Base-by-base conservation (phyloP, 495 filamentous ascomycete species). In the Corynascus novoguineensis region DNA sequence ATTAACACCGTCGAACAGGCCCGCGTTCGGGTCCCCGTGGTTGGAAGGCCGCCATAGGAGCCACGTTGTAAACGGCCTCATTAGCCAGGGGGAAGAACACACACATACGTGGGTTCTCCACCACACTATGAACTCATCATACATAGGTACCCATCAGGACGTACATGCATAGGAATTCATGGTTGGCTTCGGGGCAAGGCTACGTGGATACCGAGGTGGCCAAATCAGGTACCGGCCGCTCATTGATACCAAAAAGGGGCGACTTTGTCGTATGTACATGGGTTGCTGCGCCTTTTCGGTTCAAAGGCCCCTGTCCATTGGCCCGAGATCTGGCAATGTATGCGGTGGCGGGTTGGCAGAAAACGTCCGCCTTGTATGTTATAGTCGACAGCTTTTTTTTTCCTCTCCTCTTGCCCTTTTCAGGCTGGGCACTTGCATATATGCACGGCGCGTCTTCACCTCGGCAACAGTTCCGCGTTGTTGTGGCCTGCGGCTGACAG, bases 61-160 rank as follows among this genome's bases (percentile, higher is more conserved):
- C 68, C 68, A 71, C 68, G 68, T 71, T 52, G 68, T 64, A 60
- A 67, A 64, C 58, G 60, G 64, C 17, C 62, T 69, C 66, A 69
- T 63, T 68, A 59, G 61, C 54, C 60, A 53, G 57, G 50, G 34
- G 61, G 46, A 45, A 21, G 3, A 8, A 22, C 21, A 50, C 29
- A 60, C 52, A 44, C 51, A 34, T 27, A 22, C 40, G 8, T 46
- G 57, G 42, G 50, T 63, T 67, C 64, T 60, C 66, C 66, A 62
- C 68, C 62, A 50, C 50, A 61, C 57, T 62, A 63, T 65, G 53
- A 63, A 61, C 58, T 57, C 53, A n/a, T n/a, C n/a, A 52, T 51
- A 48, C 48, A 40, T 40, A 29, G 25, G 17, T 28, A 29, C 42
- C 41, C 37, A 21, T 17, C 9, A 11, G 31, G 21, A 50, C 22